Evolutionary conservation across 2,329 filamentous ascomycete species (phyloP).

Genomic region (Phialocephala sp.): DNA sequence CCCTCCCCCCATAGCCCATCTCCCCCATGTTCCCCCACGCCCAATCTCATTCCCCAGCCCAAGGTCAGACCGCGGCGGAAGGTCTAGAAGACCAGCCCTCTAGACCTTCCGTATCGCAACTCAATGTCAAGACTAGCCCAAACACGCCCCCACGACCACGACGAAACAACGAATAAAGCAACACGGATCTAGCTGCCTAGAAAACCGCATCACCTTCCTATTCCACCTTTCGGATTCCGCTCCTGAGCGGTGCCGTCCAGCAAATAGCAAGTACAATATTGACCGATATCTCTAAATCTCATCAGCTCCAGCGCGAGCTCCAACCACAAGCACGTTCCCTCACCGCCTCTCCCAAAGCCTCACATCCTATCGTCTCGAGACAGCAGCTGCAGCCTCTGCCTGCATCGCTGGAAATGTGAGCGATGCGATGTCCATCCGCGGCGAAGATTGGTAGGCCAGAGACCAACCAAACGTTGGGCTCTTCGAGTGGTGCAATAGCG

Average conservation of each 20-base stretch:
- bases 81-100: background rate
- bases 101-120: background rate
- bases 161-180: background rate
- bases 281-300: background rate
- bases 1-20: background rate
- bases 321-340: slow-evolving; percentile 2
- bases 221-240: background rate
- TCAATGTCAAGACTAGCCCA: background rate
- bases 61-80: slow-evolving; percentile 2
- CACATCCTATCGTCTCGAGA: slow-evolving; percentile 8
- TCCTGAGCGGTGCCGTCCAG: background rate
- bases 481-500: background rate
- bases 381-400: background rate
- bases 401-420: slow-evolving; percentile 15
- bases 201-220: background rate
- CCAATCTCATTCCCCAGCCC: background rate
- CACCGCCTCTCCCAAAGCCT: slow-evolving; percentile 8
- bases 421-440: slow-evolving; percentile 3
- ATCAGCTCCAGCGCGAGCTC: background rate
- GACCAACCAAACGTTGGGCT: background rate
- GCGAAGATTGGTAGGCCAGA: slow-evolving; percentile 1
- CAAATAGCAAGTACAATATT: slow-evolving; percentile 6
- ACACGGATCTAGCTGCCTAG: slow-evolving; percentile 1
- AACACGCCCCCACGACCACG: slow-evolving; percentile 6
- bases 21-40: background rate